Conservation (phyloP, 2,329 filamentous ascomycete species). For the Colletotrichum australisinense region DNA sequence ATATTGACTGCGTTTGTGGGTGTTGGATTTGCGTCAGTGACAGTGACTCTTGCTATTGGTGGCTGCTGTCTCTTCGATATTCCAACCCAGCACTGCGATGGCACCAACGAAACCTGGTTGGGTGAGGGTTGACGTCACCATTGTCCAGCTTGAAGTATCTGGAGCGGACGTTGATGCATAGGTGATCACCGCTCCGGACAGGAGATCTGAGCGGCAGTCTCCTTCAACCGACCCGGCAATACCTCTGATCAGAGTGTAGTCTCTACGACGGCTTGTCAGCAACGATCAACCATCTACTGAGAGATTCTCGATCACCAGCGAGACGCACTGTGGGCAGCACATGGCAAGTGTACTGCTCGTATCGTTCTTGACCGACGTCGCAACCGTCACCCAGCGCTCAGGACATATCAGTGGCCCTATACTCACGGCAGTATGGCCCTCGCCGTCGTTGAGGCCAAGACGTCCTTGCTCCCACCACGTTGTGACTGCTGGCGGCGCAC, state of each 20-base stretch:
- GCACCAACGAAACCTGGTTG: not conserved
- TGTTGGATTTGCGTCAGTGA: not conserved
- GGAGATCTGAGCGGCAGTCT: slow-evolving; percentile 7
- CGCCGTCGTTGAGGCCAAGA: slow-evolving; percentile 2
- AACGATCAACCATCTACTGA: too few relatives aligned
- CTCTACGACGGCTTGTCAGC: not conserved
- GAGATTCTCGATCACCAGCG: not conserved
- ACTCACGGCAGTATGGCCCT: slow-evolving; percentile 17
- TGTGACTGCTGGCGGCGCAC: slow-evolving; percentile 11
- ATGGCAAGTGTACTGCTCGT: slow-evolving; percentile 17
- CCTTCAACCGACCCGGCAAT: not conserved
- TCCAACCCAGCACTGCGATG: not conserved
- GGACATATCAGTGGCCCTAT: slow-evolving; percentile 8
- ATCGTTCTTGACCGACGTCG: not conserved
- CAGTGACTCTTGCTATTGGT: not conserved
- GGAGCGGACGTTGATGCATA: not conserved
- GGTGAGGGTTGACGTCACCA: not conserved
- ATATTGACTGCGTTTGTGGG: not conserved
- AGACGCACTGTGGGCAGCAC: slow-evolving; percentile 8
- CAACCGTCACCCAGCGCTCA: slow-evolving; percentile 4
- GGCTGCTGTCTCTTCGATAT: not conserved
- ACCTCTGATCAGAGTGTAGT: slow-evolving; percentile 3
- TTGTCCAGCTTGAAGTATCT: not conserved
- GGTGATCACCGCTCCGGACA: not conserved
- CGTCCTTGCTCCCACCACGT: slow-evolving; percentile 21